Conservation (phyloP, 2,329 filamentous ascomycete genomes). For the Alternaria arbusti region DNA sequence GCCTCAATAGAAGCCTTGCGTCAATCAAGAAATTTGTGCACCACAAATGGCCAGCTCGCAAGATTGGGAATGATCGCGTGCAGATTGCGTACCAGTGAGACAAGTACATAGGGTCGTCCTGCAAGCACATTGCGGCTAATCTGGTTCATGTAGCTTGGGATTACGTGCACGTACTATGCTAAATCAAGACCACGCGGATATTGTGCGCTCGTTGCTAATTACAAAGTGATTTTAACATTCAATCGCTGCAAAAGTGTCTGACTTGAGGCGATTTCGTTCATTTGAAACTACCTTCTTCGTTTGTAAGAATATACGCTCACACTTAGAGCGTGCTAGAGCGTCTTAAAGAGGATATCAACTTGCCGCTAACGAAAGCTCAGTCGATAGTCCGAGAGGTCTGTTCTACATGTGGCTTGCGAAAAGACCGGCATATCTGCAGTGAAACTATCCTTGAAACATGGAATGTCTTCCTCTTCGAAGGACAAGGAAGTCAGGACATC, state of each 20-base stretch:
- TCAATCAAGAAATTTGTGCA: background rate
- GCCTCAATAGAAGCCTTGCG: background rate
- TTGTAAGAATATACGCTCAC: slow-evolving; percentile 9
- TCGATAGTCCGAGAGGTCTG: rapidly evolving
- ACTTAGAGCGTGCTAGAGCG: background rate
- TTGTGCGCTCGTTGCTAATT: no score
- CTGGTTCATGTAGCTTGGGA: no score
- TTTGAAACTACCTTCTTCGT: slow-evolving; percentile 9
- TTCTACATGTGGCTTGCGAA: background rate
- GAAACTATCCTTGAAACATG: background rate
- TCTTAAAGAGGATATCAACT: background rate
- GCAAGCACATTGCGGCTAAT: background rate
- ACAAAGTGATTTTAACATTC: slow-evolving; percentile 9
- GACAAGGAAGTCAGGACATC: background rate
- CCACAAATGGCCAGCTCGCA: background rate
- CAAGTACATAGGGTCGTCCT: background rate
- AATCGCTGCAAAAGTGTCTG: slow-evolving; percentile 5
- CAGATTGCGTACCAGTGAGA: background rate
- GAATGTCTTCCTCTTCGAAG: background rate
- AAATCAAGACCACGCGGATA: no score
- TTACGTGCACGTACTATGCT: no score
- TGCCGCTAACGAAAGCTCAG: background rate
- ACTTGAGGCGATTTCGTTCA: slow-evolving; percentile 8
- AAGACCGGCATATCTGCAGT: background rate
- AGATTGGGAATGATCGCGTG: background rate